These are phyloP conservation scores for Annulohypoxylon maeteangense DNA, from an alignment of 495 filamentous ascomycete species.

Conservation along the genomic window DNA sequence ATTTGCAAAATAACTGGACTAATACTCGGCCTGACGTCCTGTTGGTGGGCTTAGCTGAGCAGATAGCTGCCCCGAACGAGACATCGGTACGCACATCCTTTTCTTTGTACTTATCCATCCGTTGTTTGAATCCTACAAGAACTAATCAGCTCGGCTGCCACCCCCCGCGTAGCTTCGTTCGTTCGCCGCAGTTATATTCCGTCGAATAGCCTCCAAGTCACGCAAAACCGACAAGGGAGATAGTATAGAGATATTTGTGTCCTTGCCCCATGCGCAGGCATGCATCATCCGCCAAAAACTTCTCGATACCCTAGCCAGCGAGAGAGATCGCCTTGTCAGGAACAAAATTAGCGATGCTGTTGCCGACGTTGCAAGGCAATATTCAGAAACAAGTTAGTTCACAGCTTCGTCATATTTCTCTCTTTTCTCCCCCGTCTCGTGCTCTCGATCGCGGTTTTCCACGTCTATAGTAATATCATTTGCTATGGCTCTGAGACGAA, in stretches of 20 bases:
- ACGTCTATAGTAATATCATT: background rate
- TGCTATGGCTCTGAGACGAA: background rate
- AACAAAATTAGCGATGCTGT: slow-evolving; percentile 98
- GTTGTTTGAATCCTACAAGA: background rate
- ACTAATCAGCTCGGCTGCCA: slow-evolving; percentile 25
- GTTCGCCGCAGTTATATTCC: slow-evolving; percentile 93
- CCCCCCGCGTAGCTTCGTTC: slow-evolving; percentile 62
- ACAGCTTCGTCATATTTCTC: background rate
- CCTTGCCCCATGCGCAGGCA: slow-evolving; percentile 74
- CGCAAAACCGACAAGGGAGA: slow-evolving; percentile 78
- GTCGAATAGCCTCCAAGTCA: slow-evolving; percentile 88
- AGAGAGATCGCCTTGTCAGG: slow-evolving; percentile 75
- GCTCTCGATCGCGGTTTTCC: background rate
- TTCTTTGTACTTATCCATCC: slow-evolving; percentile 9
- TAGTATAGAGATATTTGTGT: slow-evolving; percentile 83
- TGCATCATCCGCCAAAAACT: slow-evolving; percentile 82
- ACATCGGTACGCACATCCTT: slow-evolving; percentile 65
- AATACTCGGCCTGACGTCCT: slow-evolving; percentile 81
- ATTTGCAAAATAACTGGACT: slow-evolving; percentile 90
- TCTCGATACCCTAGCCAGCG: slow-evolving; percentile 76
- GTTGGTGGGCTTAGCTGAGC: slow-evolving; percentile 92
- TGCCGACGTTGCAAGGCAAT: slow-evolving; percentile 93
- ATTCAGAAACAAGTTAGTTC: slow-evolving; percentile 85
- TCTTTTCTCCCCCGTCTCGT: slow-evolving; percentile 1
- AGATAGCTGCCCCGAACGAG: slow-evolving; percentile 78